These are phyloP conservation scores for Saccharomycopsis lassenensis DNA, from an alignment of 805 yeast genomes.

Conservation along the genomic window DNA sequence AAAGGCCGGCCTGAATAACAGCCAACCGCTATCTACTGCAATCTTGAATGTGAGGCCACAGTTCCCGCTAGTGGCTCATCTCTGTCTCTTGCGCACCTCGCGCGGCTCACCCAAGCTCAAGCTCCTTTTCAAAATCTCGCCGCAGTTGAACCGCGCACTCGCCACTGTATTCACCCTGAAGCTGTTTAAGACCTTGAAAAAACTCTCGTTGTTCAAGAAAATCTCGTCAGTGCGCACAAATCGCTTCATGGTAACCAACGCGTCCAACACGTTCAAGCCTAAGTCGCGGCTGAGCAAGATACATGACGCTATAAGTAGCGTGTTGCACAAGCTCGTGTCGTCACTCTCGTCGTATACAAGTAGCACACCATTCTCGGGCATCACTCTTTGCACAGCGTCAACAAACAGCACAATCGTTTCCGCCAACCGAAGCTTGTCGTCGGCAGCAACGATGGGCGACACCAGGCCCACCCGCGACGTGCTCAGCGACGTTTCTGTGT, in stretches of 20 bases:
- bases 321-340: not conserved
- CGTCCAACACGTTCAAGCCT: constrained; percentile 1
- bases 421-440: constrained; percentile 4
- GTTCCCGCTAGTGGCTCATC: too few species aligned
- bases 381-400: not conserved
- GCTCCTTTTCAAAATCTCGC: too few species aligned
- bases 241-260: constrained; percentile 1
- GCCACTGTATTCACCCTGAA: constrained; percentile 3
- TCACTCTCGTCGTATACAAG: not conserved
- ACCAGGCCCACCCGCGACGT: not conserved
- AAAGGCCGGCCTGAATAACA: too few species aligned
- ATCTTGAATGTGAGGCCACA: too few species aligned
- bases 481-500: not conserved
- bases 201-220: constrained; percentile 4
- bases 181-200: not conserved
- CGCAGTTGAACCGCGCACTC: too few species aligned
- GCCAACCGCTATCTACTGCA: too few species aligned
- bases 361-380: constrained; percentile 4
- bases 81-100: too few species aligned
- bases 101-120: too few species aligned
- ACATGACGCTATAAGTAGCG: constrained; percentile 1
- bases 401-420: constrained; percentile 2
- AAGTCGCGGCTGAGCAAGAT: not conserved
- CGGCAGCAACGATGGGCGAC: constrained; percentile 3
- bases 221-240: not conserved